Evolutionary conservation across 352 stramenopile species (phyloP), one percentile per base, ranked within the genome.

Genomic region (Pythium myriotylum): DNA sequence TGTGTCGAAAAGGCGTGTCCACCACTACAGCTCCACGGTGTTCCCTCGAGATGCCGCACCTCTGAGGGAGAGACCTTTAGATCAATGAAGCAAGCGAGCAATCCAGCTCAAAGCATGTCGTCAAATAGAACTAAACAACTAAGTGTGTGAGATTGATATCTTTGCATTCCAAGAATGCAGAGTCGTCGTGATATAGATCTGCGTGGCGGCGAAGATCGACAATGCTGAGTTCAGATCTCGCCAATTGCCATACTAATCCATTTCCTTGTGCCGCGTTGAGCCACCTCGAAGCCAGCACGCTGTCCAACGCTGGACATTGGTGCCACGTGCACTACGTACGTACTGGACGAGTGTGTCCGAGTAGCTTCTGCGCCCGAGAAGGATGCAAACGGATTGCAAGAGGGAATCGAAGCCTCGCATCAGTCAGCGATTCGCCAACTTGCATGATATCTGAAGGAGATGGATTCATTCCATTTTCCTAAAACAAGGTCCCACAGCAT

Each of bases 241-340:
- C 29, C 10, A 10, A 35, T 35, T 35, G 5, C 29, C 29, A 35
- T 35, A 35, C 29, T 35, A 35, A 35, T 35, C 29, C 29, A 5
- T 35, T 5, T 10, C 29, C 10, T 10, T 10, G 29, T 35, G 29
- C 37, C 37, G 37, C 47, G 37, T 39, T 24, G 16, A 24, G 29
- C 17, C 26, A 24, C 13, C 40, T 23, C 35, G 26, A 27, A 22
- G 19, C 35, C 29, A 24, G 19, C 16, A 14, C 42, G 29, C 53
- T 60, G 53, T 60, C 53, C 53, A 60, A 60, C 53, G 53, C 53
- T 52, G 53, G 53, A 60, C 53, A 60, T 42, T 33, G 35, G 12
- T 27, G 26, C 37, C 37, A 20, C 37, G 37, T 43, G n/a, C 37
- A 43, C 7, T 43, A 16, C 10, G 37, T 43, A 43, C 13, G 8